Percentiles rank a stretch among this genome's conserved stretches.
phyloP scores from a whole-genome alignment of 2,329 filamentous ascomycete species.

The Phoma sp. region DNA sequence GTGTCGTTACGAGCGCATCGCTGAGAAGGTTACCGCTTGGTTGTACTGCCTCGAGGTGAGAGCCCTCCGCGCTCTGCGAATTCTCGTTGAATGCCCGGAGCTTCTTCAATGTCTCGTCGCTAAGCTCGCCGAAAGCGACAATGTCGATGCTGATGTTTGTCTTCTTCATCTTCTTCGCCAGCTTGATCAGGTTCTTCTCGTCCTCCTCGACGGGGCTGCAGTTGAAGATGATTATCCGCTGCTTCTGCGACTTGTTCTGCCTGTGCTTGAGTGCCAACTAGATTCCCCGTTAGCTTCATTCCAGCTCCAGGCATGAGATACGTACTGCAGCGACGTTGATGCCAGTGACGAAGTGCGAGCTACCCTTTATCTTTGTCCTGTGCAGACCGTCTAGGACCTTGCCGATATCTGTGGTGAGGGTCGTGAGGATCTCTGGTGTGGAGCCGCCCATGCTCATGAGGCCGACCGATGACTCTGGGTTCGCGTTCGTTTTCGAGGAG shows the following conservation, averaged over 20 bases:
- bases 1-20: conserved; percentile 87
- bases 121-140: conserved; percentile 91
- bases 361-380: conserved; percentile 83
- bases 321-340: conserved; percentile 94
- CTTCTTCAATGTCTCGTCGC: conserved; percentile 87
- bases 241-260: conserved; percentile 95
- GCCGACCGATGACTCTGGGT: conserved; percentile 96
- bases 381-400: conserved; percentile 92
- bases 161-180: conserved; percentile 99
- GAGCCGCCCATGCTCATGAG: conserved; percentile 99
- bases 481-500: conserved; percentile 91
- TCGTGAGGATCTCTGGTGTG: conserved; percentile 96
- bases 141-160: conserved; percentile 93
- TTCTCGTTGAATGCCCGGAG: conserved; percentile 91
- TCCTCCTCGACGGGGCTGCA: conserved; percentile 92
- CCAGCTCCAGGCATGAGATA: conserved; percentile 76
- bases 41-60: conserved; percentile 87
- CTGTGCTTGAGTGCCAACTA: conserved; percentile 96
- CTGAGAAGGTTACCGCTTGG: conserved; percentile 91
- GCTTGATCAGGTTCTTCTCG: conserved; percentile 84
- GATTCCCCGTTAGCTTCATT: conserved; percentile 60
- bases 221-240: conserved; percentile 95
- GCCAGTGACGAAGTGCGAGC: conserved; percentile 85
- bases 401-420: conserved; percentile 93
- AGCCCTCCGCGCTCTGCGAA: conserved; percentile 88